Conservation (phyloP, 305 asterid genomes). For the Vinca major region DNA sequence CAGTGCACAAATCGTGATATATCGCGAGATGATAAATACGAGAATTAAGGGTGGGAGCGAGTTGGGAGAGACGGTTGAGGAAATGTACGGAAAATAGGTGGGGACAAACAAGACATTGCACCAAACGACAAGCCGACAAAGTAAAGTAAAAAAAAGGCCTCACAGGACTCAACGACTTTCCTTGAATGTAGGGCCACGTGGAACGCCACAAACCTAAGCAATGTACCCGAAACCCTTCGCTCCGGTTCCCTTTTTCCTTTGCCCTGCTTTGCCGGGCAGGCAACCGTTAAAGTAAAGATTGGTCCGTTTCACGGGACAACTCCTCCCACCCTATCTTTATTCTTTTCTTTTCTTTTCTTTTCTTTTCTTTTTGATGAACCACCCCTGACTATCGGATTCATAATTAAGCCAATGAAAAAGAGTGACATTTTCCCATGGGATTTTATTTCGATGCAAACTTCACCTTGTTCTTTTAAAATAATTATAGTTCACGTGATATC, state of each 20-base stretch:
- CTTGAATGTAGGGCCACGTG: slow-evolving; percentile 12
- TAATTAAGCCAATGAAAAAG: no score
- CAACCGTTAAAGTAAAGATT: background rate
- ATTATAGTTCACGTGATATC: no score
- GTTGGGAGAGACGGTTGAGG: background rate
- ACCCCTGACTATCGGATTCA: background rate
- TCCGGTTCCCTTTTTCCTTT: no score
- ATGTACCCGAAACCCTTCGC: background rate
- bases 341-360: no score
- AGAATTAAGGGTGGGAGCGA: no score
- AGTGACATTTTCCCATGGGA: no score
- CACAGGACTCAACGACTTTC: slow-evolving; percentile 25
- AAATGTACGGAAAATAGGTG: slow-evolving; percentile 10
- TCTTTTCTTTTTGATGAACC: background rate
- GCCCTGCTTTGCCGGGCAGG: background rate
- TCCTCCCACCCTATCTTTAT: no score
- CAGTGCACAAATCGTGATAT: no score
- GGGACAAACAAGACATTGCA: slow-evolving; percentile 36
- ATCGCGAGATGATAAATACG: no score
- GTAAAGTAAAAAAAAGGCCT: slow-evolving; percentile 16
- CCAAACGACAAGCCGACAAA: slow-evolving; percentile 60
- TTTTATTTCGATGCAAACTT: no score
- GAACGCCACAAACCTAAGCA: slow-evolving; percentile 3
- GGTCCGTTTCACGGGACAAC: no score
- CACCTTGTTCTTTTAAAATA: no score